These are phyloP conservation scores for Gyromitra esculenta DNA, from an alignment of 2,329 filamentous ascomycete genomes.

Conservation along the genomic window DNA sequence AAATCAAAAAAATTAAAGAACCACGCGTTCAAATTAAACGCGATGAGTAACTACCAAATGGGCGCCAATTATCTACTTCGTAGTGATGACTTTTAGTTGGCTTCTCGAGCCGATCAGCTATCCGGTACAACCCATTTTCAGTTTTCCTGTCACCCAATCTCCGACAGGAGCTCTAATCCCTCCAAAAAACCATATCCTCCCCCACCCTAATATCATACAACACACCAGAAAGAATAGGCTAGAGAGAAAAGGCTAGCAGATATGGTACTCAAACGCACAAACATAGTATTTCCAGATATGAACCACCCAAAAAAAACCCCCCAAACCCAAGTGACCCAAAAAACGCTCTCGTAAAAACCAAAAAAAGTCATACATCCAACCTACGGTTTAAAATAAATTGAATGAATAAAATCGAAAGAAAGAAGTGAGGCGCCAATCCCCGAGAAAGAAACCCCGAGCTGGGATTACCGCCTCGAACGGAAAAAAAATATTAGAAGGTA, in stretches of 20 bases:
- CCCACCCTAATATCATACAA: slow-evolving; percentile 37
- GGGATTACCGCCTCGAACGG: neutral
- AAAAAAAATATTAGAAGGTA: slow-evolving; percentile 42
- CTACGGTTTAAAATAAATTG: neutral
- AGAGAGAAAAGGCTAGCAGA: slow-evolving; percentile 2
- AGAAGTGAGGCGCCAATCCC: slow-evolving; percentile 5
- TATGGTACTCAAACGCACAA: slow-evolving; percentile 16
- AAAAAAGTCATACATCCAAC: slow-evolving; percentile 13
- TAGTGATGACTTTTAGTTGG: neutral
- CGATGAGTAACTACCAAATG: slow-evolving; percentile 7
- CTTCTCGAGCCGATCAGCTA: neutral
- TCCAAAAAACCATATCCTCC: neutral
- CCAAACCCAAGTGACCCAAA: slow-evolving; percentile 17
- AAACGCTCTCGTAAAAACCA: slow-evolving; percentile 39
- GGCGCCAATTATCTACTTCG: slow-evolving; percentile 9
- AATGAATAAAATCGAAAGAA: slow-evolving; percentile 23
- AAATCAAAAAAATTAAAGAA: neutral
- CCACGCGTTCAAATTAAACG: neutral
- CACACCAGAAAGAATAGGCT: slow-evolving; percentile 32
- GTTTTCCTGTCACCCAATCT: neutral
- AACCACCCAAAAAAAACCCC: slow-evolving; percentile 13
- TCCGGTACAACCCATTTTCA: neutral
- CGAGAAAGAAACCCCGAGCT: neutral
- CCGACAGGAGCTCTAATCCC: neutral
- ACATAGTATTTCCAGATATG: neutral